Base-by-base conservation (phyloP, 1,139 yeast genomes). In the Geotrichum citri-aurantii region DNA sequence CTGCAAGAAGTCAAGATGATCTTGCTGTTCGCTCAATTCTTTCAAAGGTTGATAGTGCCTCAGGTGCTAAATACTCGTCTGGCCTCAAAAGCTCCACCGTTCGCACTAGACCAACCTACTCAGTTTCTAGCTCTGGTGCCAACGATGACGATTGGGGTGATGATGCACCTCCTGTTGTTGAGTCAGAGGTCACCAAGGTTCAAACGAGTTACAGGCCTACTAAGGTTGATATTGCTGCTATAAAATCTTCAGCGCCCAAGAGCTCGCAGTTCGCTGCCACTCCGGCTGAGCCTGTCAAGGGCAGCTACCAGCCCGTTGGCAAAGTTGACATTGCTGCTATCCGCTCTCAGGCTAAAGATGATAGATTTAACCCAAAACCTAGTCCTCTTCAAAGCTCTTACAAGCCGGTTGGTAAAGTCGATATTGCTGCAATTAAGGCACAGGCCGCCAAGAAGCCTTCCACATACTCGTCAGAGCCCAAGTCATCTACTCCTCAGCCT, bases 1-100 rank as follows among this genome's bases (percentile, higher is more conserved):
- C 97, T 50, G 99, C 98, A n/a, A 83, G 98, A 74, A 95, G 89
- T 69, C 80, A 83, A 57, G 97, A 90, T 68, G 99, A 95, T 71
- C 80, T 95, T 71, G 88, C 88, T 66, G 88, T 87, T 53, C 79
- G 81, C 40, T 95, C 88, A 62, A 82, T 93, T 63, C 73, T 90
- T 65, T 79, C 83, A 58, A 84, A 90, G 66, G 85, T 95, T 55
- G 85, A 89, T 64, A 87, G 90, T 65, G 97, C 99, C 48, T 88
- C 98, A 1, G 99, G 99, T 66, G 97, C 99, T 26, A 84, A 96
- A 70, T 93, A 93, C 75, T 86, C 96, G 3, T 82, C 84, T 58
- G 60, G 65, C 14, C 59, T 64, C 23, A 61, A 73, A 4, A 56
- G 63, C 52, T 63, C 68, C 10, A 65, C 74, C 11, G 71, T 71